Base-by-base conservation (phyloP, 768 basidiomycete species). In the Pleurotus djamor region DNA sequence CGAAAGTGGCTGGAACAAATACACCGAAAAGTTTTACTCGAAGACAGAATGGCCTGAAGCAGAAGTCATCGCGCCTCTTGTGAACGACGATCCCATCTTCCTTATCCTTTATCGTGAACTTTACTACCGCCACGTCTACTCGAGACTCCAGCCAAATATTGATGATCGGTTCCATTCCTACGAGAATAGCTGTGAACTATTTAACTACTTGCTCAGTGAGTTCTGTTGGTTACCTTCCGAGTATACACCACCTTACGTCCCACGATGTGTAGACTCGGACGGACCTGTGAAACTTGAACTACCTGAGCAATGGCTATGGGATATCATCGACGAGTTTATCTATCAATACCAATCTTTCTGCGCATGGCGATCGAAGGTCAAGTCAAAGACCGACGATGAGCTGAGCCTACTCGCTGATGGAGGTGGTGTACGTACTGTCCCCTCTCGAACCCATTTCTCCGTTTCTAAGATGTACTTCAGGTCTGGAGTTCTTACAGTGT, bases 401-500 rank as follows among this genome's bases (percentile, higher is more conserved):
- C 80, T 95, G 41, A 68, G 81, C 51, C 82, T 94, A 80, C 82
- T 98, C 21, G 86, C 83, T 3, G 92, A 94, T 41, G 88, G 86
- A 43, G 84, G 78, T 21, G 84, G 71, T 73, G 91, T 81, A 51
- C 63, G 84, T 79, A 10, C 64, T 66, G 52, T 50, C 32, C 43
- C 28, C 21, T 37, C 4, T 35, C 12, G 6, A 41, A 2, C 0
- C 59, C 21, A 28, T 28, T 12, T 67, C 64, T 55, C 14, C 7
- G 32, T n/a, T 43, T 38, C 28, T 47, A 33, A 14, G 35, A n/a
- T 52, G 14, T 49, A 33, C 45, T n/a, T 21, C 64, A 95, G 85
- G 89, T 96, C 59, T 99, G 97, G 97, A 94, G 91, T 66, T 96
- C 94, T 52, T 99, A 99, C 79, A 95, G 92, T 63, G 96, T 98